These are phyloP conservation scores for Domatiomyces catenatus DNA, from an alignment of 2,329 filamentous ascomycete genomes.

Conservation along the genomic window DNA sequence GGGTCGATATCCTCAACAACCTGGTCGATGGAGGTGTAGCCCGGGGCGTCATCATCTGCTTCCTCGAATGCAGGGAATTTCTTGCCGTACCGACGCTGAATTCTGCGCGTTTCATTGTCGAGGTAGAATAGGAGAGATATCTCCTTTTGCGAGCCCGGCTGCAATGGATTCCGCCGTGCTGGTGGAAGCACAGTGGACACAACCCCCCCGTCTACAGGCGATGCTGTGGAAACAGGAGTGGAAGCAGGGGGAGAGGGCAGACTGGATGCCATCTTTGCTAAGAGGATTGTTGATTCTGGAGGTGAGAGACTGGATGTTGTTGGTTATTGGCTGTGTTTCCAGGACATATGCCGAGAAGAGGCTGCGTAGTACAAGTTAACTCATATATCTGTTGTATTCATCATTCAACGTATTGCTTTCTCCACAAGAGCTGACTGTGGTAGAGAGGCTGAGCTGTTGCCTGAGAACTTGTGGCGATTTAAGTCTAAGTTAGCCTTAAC, in stretches of 20 bases:
- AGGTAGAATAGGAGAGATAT: conserved; percentile 42
- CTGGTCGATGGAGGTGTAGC: conserved; percentile 50
- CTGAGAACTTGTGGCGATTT: too few relatives aligned
- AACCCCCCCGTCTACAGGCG: conserved; percentile 11
- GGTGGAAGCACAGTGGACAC: conserved; percentile 28
- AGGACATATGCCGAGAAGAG: not conserved
- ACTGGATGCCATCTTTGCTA: not conserved
- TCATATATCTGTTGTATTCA: not conserved
- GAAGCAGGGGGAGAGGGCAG: conserved; percentile 10
- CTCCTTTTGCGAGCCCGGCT: conserved; percentile 43
- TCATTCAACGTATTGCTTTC: too few relatives aligned
- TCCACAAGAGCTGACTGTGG: too few relatives aligned
- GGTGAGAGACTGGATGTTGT: not conserved
- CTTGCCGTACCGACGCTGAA: conserved; percentile 34
- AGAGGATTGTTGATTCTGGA: not conserved
- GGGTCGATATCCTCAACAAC: conserved; percentile 59
- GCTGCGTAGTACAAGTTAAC: not conserved
- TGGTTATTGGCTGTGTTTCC: not conserved
- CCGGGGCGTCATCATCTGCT: conserved; percentile 27
- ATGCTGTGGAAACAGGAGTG: conserved; percentile 1
- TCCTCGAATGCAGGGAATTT: conserved; percentile 1
- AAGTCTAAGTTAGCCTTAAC: too few relatives aligned
- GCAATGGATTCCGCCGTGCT: conserved; percentile 37
- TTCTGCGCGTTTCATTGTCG: conserved; percentile 36
- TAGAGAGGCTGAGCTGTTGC: too few relatives aligned